Percentiles rank a stretch among this genome's conserved stretches.
phyloP scores from a whole-genome alignment of 2,329 filamentous ascomycete genomes.

The Rasamsonia emersonii region DNA sequence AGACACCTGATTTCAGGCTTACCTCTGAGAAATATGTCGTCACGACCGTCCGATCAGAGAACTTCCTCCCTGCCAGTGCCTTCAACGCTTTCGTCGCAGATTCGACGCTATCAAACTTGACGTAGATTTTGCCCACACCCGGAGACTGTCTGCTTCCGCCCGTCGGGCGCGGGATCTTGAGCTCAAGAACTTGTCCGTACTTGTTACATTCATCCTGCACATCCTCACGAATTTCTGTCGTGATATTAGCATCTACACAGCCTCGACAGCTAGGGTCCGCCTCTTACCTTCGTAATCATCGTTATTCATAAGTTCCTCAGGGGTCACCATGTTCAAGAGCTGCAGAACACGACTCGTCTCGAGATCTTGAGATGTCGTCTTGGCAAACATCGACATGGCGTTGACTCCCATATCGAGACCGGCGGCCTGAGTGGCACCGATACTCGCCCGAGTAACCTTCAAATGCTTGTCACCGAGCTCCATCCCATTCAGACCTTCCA shows the following conservation, averaged over 20 bases:
- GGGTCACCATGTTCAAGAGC: slow-evolving; percentile 95
- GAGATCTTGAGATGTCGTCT: slow-evolving; percentile 69
- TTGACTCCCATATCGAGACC: slow-evolving; percentile 94
- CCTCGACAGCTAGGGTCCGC: background rate
- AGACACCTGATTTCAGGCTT: slow-evolving; percentile 19
- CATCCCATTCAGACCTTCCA: slow-evolving; percentile 88
- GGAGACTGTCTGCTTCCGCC: slow-evolving; percentile 75
- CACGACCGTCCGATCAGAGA: slow-evolving; percentile 91
- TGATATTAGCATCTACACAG: slow-evolving; percentile 4
- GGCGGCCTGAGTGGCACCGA: slow-evolving; percentile 85
- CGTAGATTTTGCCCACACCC: slow-evolving; percentile 94
- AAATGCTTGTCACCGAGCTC: slow-evolving; percentile 80
- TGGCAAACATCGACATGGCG: slow-evolving; percentile 95
- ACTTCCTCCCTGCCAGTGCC: slow-evolving; percentile 89
- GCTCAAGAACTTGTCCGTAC: slow-evolving; percentile 72
- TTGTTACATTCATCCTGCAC: slow-evolving; percentile 89
- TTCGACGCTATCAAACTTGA: slow-evolving; percentile 78
- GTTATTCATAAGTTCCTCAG: slow-evolving; percentile 85
- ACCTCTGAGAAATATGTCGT: slow-evolving; percentile 95
- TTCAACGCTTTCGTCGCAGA: slow-evolving; percentile 76
- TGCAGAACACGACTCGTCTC: slow-evolving; percentile 81
- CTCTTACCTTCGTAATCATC: slow-evolving; percentile 86
- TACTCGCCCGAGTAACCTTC: slow-evolving; percentile 79
- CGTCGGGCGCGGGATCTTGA: slow-evolving; percentile 85
- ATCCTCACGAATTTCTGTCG: slow-evolving; percentile 87